Base-by-base conservation (phyloP, 1,284 basidiomycete genomes). In the Ustilago loliicola region DNA sequence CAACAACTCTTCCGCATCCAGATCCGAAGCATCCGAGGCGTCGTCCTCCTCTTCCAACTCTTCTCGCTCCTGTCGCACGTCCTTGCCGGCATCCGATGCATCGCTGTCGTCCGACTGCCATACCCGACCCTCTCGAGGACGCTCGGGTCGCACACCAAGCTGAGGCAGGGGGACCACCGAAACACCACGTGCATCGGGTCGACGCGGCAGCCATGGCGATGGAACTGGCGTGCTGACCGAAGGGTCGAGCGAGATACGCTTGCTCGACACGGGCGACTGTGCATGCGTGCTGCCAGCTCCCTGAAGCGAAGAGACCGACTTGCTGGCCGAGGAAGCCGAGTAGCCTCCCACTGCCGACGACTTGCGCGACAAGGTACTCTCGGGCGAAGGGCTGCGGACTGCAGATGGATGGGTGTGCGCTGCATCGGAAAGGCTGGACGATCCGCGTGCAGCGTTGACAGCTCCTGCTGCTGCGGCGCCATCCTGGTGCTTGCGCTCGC, bases 91-190 rank as follows among this genome's bases (percentile, higher is more conserved):
- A 36, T 67, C 70, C 25, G 66, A 66, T 17, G 66, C 72, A 55
- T 82, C 80, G 52, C 60, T 65, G 55, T 77, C 80, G 60, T 82
- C 80, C 23, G n/a, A 71, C 30, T 64, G 66, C 84, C 83, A 84
- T 23, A 83, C 76, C 2, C 83, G 71, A 2, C 84, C 84, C 54
- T 85, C 84, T 48, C 64, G 78, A 21, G 84, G 84, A 19, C 79
- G 75, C n/a, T 76, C 69, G 5, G 84, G 84, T 8, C 84, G 80
- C 15, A 72, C 65, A 23, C 84, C 84, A 3, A 85, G 78, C 71
- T 85, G 79, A 3, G 82, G 81, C 50, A 85, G 59, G 17, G 83
- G 84, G 10, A 85, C 84, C 23, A 85, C 82, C 7, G 72, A 58
- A 8, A 81, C 70, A 29, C 84, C 84, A 29, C 74, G 68, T 0